Percentiles rank a stretch among this genome's conserved stretches.
Conservation (phyloP, 345 rosid species). For the Eutrema yunnanense region DNA sequence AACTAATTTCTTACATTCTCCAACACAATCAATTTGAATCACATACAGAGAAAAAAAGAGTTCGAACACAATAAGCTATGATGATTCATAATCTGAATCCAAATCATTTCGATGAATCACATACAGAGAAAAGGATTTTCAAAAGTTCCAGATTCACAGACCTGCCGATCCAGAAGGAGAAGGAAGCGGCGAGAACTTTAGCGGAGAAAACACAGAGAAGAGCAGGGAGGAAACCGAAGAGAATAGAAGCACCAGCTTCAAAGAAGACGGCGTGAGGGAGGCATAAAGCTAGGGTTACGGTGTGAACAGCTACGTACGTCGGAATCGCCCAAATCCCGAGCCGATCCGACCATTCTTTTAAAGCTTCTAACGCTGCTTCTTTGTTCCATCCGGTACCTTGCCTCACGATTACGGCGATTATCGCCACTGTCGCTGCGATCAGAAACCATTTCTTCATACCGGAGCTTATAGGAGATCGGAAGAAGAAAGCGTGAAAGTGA, state of each 20-base stretch:
- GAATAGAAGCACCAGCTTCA: slow-evolving; percentile 79
- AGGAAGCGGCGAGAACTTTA: slow-evolving; percentile 80
- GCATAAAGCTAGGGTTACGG: slow-evolving; percentile 66
- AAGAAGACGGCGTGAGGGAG: slow-evolving; percentile 86
- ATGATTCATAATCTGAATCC: too few species aligned
- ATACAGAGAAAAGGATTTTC: neutral
- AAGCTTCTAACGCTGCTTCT: slow-evolving; percentile 38
- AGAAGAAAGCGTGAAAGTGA: neutral
- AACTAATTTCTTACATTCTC: neutral
- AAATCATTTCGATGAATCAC: neutral
- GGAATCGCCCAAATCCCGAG: slow-evolving; percentile 90
- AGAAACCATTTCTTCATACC: slow-evolving; percentile 51
- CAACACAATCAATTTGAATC: neutral
- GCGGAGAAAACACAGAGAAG: slow-evolving; percentile 73
- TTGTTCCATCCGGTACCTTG: slow-evolving; percentile 54
- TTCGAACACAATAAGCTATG: neutral
- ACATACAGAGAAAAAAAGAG: neutral
- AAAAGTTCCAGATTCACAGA: neutral
- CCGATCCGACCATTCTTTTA: slow-evolving; percentile 55
- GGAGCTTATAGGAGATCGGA: neutral
- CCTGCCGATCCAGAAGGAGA: slow-evolving; percentile 96
- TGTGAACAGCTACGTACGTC: slow-evolving; percentile 71
- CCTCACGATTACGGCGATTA: slow-evolving; percentile 29
- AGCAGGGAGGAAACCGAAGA: slow-evolving; percentile 83
- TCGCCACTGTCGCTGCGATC: slow-evolving; percentile 33